These are phyloP conservation scores for Leccinum uliginosum DNA, from an alignment of 768 basidiomycete species.

Conservation along the genomic window DNA sequence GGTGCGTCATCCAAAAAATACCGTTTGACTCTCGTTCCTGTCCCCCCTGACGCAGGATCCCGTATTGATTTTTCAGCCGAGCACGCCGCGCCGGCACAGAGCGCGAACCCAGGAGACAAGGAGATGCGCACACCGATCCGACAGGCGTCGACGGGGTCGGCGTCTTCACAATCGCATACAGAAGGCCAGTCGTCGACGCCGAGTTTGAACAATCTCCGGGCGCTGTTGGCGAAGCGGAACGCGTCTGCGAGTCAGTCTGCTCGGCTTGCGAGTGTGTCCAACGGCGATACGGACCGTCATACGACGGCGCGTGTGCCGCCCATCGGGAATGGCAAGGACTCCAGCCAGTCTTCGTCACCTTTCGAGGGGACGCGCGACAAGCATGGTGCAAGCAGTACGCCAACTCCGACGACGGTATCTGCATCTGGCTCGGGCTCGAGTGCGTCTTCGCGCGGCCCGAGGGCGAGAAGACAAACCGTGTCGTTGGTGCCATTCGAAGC, in stretches of 20 bases:
- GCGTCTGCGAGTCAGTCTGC: neutral
- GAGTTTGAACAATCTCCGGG: slow-evolving; percentile 17
- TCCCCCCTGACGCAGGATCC: neutral
- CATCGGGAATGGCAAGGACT: neutral
- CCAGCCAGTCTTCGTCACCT: neutral
- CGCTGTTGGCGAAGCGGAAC: slow-evolving; percentile 12
- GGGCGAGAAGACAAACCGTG: neutral
- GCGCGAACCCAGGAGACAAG: neutral
- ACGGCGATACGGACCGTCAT: neutral
- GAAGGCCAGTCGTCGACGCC: neutral
- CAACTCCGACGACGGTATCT: neutral
- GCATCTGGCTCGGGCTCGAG: neutral
- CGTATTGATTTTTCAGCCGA: slow-evolving; percentile 1
- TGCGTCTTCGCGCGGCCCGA: neutral
- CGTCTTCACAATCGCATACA: neutral
- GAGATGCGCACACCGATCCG: neutral
- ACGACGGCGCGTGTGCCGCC: neutral
- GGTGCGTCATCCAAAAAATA: neutral
- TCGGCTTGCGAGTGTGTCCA: neutral
- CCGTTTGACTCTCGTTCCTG: neutral
- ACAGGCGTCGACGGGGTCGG: neutral
- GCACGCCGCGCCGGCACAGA: neutral
- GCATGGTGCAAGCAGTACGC: neutral
- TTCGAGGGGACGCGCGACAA: neutral
- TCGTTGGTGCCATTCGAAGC: slow-evolving; percentile 13